Percentiles rank a stretch among this genome's conserved stretches.
phyloP scores from a whole-genome alignment of 768 basidiomycete species.

The Exsudoporus frostii region DNA sequence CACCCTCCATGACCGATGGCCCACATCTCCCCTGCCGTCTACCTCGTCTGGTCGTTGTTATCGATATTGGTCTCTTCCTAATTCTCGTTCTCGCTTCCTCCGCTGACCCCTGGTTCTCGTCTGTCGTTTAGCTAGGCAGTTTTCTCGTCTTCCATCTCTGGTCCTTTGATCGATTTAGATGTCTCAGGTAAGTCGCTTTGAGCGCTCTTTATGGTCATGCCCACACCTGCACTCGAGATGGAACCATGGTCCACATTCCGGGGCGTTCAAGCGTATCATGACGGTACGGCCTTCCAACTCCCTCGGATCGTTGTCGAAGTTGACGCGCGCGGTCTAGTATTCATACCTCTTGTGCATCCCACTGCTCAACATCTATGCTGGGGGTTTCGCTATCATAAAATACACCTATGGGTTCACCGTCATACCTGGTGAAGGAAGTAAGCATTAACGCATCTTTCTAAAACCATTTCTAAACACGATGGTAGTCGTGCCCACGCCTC shows the following conservation, averaged over 20 bases:
- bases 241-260: constrained; percentile 62
- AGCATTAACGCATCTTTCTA: neutral
- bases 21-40: constrained; percentile 57
- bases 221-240: constrained; percentile 42
- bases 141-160: constrained; percentile 75
- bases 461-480: neutral
- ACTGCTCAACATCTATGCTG: constrained; percentile 50
- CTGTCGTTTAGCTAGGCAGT: constrained; percentile 43
- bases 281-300: constrained; percentile 47
- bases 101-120: neutral
- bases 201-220: neutral
- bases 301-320: neutral
- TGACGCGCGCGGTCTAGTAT: constrained; percentile 46
- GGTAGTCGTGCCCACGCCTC: constrained; percentile 66
- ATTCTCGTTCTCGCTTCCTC: no score
- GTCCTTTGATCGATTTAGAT: constrained; percentile 78
- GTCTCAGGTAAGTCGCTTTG: constrained; percentile 48
- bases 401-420: constrained; percentile 62
- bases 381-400: constrained; percentile 71
- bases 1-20: constrained; percentile 41
- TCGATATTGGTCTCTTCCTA: constrained; percentile 39
- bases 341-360: constrained; percentile 67
- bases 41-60: constrained; percentile 62
- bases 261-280: constrained; percentile 85
- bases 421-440: constrained; percentile 45